Evolutionary conservation across 2,329 filamentous ascomycete genomes (phyloP).

Genomic region (Nemania serpens): DNA sequence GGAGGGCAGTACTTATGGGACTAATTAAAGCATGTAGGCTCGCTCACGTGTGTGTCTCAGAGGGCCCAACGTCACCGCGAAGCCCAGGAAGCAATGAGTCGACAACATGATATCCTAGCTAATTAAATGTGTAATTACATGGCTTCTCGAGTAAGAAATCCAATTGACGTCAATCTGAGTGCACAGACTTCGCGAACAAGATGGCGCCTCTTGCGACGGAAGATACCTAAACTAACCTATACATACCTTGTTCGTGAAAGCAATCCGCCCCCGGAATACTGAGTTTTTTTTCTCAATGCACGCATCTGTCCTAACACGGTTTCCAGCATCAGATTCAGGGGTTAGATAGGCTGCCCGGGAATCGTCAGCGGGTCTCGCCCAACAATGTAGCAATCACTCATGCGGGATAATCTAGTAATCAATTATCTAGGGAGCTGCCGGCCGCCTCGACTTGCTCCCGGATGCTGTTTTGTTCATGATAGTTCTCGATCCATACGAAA

Average conservation of each 20-base stretch:
- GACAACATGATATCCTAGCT: conserved; percentile 2
- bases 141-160: not conserved
- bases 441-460: conserved; percentile 38
- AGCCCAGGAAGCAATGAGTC: conserved; percentile 1
- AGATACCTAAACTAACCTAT: not conserved
- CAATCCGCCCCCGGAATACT: conserved; percentile 14
- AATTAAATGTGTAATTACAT: conserved; percentile 11
- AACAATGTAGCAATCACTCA: conserved; percentile 16
- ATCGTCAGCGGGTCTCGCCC: conserved; percentile 29
- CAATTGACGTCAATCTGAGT: conserved; percentile 11
- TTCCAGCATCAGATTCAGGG: conserved; percentile 18
- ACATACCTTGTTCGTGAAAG: not conserved
- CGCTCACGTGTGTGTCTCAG: conserved; percentile 18
- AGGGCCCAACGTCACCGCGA: conserved; percentile 21
- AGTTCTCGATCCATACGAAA: conserved; percentile 11
- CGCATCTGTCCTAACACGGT: conserved; percentile 20
- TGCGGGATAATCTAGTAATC: conserved; percentile 18
- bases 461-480: conserved; percentile 25
- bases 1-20: not conserved
- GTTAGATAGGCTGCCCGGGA: conserved; percentile 15
- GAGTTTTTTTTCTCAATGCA: conserved; percentile 9
- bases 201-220: not conserved
- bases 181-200: conserved; percentile 10
- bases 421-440: conserved; percentile 31
- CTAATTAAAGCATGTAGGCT: conserved; percentile 2